Evolutionary conservation across 352 stramenopile genomes (phyloP), one percentile per base, ranked within the genome.

Genomic region (Phytophthora ramorum): DNA sequence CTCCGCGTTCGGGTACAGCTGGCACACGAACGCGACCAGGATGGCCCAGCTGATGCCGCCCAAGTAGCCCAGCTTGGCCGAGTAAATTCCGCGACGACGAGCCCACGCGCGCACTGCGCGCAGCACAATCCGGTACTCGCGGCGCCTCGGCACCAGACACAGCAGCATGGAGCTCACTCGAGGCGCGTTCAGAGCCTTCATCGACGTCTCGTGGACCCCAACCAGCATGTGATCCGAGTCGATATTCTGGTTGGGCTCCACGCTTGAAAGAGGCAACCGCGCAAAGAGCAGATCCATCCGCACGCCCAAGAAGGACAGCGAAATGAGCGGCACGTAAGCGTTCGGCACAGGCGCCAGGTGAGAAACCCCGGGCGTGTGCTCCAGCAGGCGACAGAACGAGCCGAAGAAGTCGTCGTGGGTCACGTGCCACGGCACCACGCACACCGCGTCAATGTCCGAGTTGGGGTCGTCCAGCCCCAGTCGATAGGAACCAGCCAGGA

Each of bases 11-110:
- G 86, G 84, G 63, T 96, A 95, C 61, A 97, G 59, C 71, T 98
- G 92, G 65, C 91, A 99, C 20, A 99, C 87, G 52, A 97, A 98
- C 14, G 95, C 96, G 13, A 98, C 93, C 28, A 99, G 75, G 51
- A 99, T 99, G n/a, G 96, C 95, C 83, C 90, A 99, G 70, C 98
- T 99, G 22, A 99, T 96, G 13, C 97, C 98, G 53, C 98, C 97
- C 20, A 99, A 75, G 67, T 99, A 99, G 2, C 97, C 97, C 8
- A 99, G 78, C 54, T 98, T 97, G 53, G 98, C 98, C 17, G 89
- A 98, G 70, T 99, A 99, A 49, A 99, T 87, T 26, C 98, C 97
- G 41, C 98, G 90, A 51, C 87, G 82, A 44, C 83, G 82, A 12
- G 84, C 86, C 84, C 83, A 95, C n/a, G 82, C 73, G 26, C 86